These are phyloP conservation scores for Hypoxylon rubiginosum DNA, from an alignment of 2,329 filamentous ascomycete species.

Conservation along the genomic window DNA sequence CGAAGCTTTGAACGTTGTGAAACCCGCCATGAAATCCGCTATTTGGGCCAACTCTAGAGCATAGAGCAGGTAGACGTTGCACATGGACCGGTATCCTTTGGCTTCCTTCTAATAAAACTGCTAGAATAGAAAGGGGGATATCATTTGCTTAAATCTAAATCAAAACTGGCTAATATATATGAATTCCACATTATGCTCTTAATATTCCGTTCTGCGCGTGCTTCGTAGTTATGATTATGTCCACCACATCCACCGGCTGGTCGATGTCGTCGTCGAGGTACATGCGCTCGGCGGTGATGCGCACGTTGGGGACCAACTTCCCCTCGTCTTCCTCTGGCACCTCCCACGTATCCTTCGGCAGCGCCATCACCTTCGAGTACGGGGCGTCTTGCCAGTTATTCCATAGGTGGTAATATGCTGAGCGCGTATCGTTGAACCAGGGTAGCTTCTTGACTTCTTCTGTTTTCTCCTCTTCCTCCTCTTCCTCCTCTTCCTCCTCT, in stretches of 20 bases:
- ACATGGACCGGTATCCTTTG: no score
- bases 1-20: background rate
- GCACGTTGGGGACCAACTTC: conserved; percentile 4
- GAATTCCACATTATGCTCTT: background rate
- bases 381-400: conserved; percentile 6
- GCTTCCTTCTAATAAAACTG: no score
- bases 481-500: background rate
- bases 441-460: background rate
- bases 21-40: no score
- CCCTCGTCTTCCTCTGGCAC: background rate
- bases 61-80: background rate
- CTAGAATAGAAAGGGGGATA: background rate
- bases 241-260: conserved; percentile 27
- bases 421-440: background rate
- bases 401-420: conserved; percentile 12
- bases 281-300: conserved; percentile 19
- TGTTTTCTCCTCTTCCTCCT: background rate
- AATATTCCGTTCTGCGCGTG: background rate
- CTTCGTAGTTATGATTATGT: conserved; percentile 20
- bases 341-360: conserved; percentile 11
- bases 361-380: conserved; percentile 4
- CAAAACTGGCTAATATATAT: background rate
- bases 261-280: conserved; percentile 23
- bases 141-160: background rate
- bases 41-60: background rate